Base-by-base conservation (phyloP, 257 asterid species). In the Rhazya stricta region DNA sequence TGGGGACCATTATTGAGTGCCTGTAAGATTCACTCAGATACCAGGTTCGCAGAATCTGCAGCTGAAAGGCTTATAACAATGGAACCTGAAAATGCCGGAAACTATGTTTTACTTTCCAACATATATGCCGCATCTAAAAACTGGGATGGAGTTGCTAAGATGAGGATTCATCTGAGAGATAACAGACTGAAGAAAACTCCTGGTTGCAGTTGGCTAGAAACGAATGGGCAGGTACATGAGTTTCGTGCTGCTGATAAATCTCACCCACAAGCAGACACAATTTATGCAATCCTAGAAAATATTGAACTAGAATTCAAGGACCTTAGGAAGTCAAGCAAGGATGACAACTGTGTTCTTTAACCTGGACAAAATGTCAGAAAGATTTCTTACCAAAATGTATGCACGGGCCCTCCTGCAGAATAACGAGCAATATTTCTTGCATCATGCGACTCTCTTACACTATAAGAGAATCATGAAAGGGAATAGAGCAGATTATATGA, bases 31-130 rank as follows among this genome's bases (percentile, higher is more conserved):
- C 45, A 63, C 21, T 63, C 45, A 36, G 43, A 63, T 34, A 32
- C 69, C 6, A 37, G 69, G 27, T 12, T 63, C 6, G 45, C 43
- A 5, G 69, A 36, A 21, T 8, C 36, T 63, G 42, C 42, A 30
- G 67, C 67, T 30, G 67, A 61, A 61, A 61, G 41, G 23, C 67
- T 61, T 32, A 63, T 63, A 36, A 29, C 45, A 2, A 5, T 36
- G 69, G 43, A 63, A 34, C 69, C 69, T 6, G 69, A 63, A 36
- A 63, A 63, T 63, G 69, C 69, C 19, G 69, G 46, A 63, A 63
- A 34, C 36, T 63, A 63, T 63, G 45, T 63, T 18, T 36, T 63
- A 63, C 69, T 34, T 34, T 63, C 69, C 5, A 63, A 63, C 15
- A 63, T 63, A 63, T 36, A 63, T 63, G 69, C 69, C 34, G 46